phyloP scores from a whole-genome alignment of 129 eudicot species.

The Oenanthe sinensis region DNA sequence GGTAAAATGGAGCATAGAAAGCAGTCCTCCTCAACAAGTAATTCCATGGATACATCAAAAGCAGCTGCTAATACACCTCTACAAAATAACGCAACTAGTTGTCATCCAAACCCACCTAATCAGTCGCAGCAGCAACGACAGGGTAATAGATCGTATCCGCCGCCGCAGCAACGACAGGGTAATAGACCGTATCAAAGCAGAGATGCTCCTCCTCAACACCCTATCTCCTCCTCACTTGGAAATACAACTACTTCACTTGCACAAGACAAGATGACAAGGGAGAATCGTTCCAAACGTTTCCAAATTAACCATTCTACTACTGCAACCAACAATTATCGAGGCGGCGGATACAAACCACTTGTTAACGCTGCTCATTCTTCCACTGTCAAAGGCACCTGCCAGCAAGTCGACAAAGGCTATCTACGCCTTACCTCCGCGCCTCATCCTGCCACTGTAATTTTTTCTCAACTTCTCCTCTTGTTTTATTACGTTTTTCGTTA shows the following conservation, averaged over 20 bases:
- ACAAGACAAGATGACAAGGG: too few species aligned
- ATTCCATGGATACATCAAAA: too few species aligned
- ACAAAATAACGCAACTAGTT: too few species aligned
- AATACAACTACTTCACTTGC: too few species aligned
- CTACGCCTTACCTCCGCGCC: conserved; percentile 97
- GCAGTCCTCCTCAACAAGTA: too few species aligned
- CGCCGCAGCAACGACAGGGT: neutral
- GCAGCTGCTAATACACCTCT: too few species aligned
- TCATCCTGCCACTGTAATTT: conserved; percentile 85
- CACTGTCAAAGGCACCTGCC: conserved; percentile 87
- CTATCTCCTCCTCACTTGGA: too few species aligned
- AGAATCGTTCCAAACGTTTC: conserved; percentile 88
- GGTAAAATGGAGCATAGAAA: too few species aligned
- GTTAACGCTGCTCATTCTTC: conserved; percentile 92
- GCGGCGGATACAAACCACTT: conserved; percentile 50
- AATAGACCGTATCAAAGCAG: neutral
- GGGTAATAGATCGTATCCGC: neutral
- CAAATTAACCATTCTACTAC: too few species aligned
- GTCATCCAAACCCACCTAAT: too few species aligned
- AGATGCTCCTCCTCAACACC: too few species aligned
- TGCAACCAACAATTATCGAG: conserved; percentile 37
- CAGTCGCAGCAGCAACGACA: neutral
- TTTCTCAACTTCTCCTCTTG: neutral
- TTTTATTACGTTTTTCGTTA: neutral
- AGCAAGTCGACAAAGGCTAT: conserved; percentile 85